Conservation (phyloP, 2,329 filamentous ascomycete species). For the Ilyonectria sp. region DNA sequence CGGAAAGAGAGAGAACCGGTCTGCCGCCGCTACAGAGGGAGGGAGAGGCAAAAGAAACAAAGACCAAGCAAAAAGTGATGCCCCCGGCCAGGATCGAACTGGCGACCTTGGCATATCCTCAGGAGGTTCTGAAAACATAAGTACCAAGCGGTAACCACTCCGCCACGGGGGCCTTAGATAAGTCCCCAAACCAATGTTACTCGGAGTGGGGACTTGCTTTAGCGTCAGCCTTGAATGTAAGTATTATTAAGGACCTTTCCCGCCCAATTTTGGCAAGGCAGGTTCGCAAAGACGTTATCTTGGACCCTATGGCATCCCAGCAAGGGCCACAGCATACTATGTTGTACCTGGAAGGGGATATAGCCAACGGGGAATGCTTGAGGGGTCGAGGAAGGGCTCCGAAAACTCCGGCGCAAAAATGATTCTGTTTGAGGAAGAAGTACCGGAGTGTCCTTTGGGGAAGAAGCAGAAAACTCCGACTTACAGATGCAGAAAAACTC, state of each 20-base stretch:
- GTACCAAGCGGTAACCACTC: background rate
- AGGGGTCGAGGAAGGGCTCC: background rate
- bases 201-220: background rate
- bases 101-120: background rate
- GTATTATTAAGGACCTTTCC: background rate
- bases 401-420: background rate
- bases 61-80: background rate
- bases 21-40: too few relatives aligned
- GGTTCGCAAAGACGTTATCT: too few relatives aligned
- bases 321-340: too few relatives aligned
- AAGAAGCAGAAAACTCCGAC: background rate
- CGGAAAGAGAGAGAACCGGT: too few relatives aligned
- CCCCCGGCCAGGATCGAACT: background rate
- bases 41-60: too few relatives aligned
- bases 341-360: too few relatives aligned
- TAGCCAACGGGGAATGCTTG: too few relatives aligned
- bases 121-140: background rate
- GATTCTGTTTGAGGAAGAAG: too few relatives aligned
- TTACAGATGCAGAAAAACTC: background rate
- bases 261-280: too few relatives aligned
- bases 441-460: background rate
- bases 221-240: background rate
- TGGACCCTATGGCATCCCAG: too few relatives aligned
- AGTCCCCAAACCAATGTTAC: background rate
- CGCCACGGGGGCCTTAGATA: background rate